Conservation (phyloP, 805 yeast genomes). For the Teunomyces barrocoloradensis region DNA sequence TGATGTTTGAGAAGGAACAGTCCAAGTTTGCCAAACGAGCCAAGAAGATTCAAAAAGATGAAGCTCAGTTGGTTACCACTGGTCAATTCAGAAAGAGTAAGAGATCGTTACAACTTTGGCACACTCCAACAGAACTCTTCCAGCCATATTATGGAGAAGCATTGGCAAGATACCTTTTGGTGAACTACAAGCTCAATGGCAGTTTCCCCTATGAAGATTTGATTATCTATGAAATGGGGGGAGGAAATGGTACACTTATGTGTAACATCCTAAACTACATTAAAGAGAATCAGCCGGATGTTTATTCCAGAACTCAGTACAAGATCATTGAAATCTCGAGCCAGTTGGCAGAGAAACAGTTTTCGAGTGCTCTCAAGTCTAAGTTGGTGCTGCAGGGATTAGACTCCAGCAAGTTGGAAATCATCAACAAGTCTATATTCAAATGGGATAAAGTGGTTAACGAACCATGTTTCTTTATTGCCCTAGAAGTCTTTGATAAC, state of each 20-base stretch:
- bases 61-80: constrained; percentile 14
- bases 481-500: constrained; percentile 81
- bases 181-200: constrained; percentile 62
- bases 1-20: constrained; percentile 8
- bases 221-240: constrained; percentile 83
- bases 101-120: constrained; percentile 71
- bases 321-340: constrained; percentile 70
- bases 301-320: constrained; percentile 66
- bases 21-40: constrained; percentile 31
- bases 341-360: constrained; percentile 59
- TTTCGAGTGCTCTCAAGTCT: constrained; percentile 30
- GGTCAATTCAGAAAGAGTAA: constrained; percentile 17
- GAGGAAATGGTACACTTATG: constrained; percentile 89
- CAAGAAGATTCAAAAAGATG: constrained; percentile 23
- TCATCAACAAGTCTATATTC: constrained; percentile 72
- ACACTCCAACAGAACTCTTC: constrained; percentile 84
- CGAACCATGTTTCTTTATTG: constrained; percentile 74
- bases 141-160: constrained; percentile 85
- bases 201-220: constrained; percentile 69
- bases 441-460: constrained; percentile 62
- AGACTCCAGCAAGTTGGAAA: constrained; percentile 56
- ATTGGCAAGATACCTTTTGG: constrained; percentile 73
- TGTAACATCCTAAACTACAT: constrained; percentile 66
- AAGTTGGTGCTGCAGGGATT: constrained; percentile 38
- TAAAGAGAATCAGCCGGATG: constrained; percentile 61